Evolutionary conservation across 2,329 filamentous ascomycete genomes (phyloP).

Genomic region (Ceratocystis cubensis): DNA sequence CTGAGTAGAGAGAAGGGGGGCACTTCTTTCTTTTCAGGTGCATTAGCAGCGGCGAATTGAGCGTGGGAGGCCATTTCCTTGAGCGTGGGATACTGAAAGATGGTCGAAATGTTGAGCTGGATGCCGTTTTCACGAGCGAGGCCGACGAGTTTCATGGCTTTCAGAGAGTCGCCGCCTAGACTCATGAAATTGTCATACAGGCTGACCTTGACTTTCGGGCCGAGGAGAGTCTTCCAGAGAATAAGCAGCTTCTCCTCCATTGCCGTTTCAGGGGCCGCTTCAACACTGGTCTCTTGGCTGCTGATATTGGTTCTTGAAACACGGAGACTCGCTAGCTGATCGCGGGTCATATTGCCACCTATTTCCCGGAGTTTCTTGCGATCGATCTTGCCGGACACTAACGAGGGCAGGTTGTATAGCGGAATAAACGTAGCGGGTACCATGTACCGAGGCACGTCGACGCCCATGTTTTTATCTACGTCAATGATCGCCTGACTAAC

Average conservation of each 20-base stretch:
- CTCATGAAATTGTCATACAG: slow-evolving; percentile 36
- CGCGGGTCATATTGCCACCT: slow-evolving; percentile 31
- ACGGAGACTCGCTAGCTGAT: slow-evolving; percentile 21
- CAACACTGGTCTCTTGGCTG: slow-evolving; percentile 26
- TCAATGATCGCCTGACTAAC: slow-evolving; percentile 26
- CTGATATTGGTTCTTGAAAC: slow-evolving; percentile 22
- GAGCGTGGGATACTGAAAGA: slow-evolving; percentile 36
- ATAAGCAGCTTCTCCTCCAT: slow-evolving; percentile 30
- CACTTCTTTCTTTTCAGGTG: slow-evolving; percentile 25
- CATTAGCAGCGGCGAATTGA: slow-evolving; percentile 21
- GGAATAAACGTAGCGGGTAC: slow-evolving; percentile 37
- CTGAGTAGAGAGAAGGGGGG: slow-evolving; percentile 33
- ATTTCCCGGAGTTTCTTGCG: slow-evolving; percentile 37
- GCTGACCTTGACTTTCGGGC: slow-evolving; percentile 28
- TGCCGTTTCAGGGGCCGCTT: slow-evolving; percentile 30
- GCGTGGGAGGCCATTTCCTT: slow-evolving; percentile 32
- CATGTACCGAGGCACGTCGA: slow-evolving; percentile 35
- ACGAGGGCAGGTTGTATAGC: slow-evolving; percentile 34
- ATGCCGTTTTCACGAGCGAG: slow-evolving; percentile 32
- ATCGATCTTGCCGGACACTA: slow-evolving; percentile 40
- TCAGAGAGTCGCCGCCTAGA: slow-evolving; percentile 39
- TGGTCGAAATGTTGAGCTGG: slow-evolving; percentile 33
- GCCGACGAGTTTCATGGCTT: slow-evolving; percentile 40
- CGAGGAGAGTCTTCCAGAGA: slow-evolving; percentile 32
- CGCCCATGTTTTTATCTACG: slow-evolving; percentile 28